phyloP scores from a whole-genome alignment of 2,329 filamentous ascomycete genomes.

The Nectriaceae sp. region DNA sequence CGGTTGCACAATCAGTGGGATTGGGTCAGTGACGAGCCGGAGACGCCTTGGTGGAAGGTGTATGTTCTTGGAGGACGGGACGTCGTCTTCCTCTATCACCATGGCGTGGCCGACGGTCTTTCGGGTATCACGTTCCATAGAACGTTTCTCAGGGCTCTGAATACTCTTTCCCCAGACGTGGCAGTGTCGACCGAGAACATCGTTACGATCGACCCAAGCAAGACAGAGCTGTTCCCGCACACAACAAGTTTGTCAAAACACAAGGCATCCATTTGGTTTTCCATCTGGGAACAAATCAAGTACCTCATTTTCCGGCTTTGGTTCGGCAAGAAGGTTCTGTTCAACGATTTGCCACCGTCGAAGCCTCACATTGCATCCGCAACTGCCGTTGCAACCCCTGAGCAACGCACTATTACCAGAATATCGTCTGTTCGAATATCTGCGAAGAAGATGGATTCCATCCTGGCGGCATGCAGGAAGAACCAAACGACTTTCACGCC shows the following conservation, averaged over 20 bases:
- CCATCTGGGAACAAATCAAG: background rate
- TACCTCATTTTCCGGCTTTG: background rate
- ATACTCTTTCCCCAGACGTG: background rate
- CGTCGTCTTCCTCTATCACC: conserved; percentile 19
- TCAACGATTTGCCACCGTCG: conserved; percentile 5
- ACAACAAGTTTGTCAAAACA: background rate
- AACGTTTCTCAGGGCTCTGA: conserved; percentile 13
- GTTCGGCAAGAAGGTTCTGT: conserved; percentile 7
- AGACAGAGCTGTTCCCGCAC: background rate
- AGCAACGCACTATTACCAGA: conserved; percentile 10
- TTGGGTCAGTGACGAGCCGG: conserved; percentile 6
- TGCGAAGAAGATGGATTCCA: conserved; percentile 3
- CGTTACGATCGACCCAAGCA: background rate
- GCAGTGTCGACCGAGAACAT: background rate
- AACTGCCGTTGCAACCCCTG: conserved; percentile 6
- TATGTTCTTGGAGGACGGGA: conserved; percentile 12
- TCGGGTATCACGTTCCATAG: conserved; percentile 13
- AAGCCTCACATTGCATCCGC: conserved; percentile 11
- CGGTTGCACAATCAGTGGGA: conserved; percentile 16
- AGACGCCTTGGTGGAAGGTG: background rate
- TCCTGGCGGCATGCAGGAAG: conserved; percentile 20
- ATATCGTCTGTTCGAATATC: conserved; percentile 13
- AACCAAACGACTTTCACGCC: conserved; percentile 25
- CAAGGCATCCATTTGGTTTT: conserved; percentile 1
- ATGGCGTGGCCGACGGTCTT: conserved; percentile 17